Evolutionary conservation across 2,329 filamentous ascomycete species (phyloP).

Genomic region (Alternaria gansuensis): DNA sequence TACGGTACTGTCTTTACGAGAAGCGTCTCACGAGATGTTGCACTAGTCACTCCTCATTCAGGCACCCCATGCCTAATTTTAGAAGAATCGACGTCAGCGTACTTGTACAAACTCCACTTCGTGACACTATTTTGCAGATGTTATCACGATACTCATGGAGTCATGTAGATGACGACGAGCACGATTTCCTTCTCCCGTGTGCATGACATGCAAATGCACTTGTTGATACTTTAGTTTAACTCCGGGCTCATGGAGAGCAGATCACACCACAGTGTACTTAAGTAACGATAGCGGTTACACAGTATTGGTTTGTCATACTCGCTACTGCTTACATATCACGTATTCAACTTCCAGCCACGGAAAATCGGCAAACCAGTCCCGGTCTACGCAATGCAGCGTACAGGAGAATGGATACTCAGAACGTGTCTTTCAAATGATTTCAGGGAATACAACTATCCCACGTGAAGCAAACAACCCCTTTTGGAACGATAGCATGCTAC

Average conservation of each 20-base stretch:
- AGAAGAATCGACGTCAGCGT: slow-evolving; percentile 10
- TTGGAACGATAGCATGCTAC: no score
- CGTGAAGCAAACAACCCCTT: no score
- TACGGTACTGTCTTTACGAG: background rate
- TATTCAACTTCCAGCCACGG: background rate
- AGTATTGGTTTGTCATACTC: background rate
- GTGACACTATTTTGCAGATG: background rate
- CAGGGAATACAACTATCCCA: no score
- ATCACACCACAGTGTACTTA: background rate
- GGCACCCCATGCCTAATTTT: slow-evolving; percentile 14
- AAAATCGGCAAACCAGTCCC: no score
- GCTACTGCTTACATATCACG: background rate
- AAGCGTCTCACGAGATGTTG: slow-evolving; percentile 1
- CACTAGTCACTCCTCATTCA: slow-evolving; percentile 13
- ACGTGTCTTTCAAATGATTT: no score
- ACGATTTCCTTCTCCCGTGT: fast-evolving
- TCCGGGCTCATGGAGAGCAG: background rate
- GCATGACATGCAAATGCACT: background rate
- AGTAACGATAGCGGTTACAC: background rate
- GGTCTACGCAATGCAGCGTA: no score
- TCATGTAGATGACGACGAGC: background rate
- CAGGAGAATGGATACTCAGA: no score
- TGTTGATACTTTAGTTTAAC: no score
- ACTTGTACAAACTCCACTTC: background rate
- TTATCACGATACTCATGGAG: background rate